A percentile compares a stretch with the other conserved stretches of the same genome.
These are phyloP conservation scores for Fragaria vesca DNA, from an alignment of 306 rosid genomes.

Conservation along the genomic window DNA sequence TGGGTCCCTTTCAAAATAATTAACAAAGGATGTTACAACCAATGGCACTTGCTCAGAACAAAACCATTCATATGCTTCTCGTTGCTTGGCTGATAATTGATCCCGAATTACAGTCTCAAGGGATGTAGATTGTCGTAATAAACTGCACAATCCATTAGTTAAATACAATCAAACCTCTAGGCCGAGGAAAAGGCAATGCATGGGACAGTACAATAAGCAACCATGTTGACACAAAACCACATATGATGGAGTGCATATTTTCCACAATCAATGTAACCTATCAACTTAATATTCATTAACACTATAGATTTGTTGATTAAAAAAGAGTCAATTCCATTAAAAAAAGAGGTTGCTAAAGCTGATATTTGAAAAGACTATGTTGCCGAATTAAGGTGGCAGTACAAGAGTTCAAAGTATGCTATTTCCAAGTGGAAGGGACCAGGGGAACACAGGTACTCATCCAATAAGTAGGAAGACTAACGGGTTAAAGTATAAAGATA, in stretches of 20 bases:
- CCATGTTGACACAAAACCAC: background rate
- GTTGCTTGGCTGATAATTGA: slow-evolving; percentile 70
- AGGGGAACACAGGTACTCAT: background rate
- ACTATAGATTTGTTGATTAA: background rate
- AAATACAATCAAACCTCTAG: slow-evolving; percentile 27
- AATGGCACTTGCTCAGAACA: slow-evolving; percentile 88
- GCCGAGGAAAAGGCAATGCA: slow-evolving; percentile 20
- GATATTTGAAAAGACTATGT: background rate
- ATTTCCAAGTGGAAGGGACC: background rate
- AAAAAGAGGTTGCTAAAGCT: background rate
- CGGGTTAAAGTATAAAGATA: background rate
- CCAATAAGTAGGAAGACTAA: background rate
- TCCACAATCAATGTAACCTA: background rate
- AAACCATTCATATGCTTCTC: slow-evolving; percentile 88
- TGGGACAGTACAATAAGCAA: slow-evolving; percentile 12
- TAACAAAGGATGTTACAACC: slow-evolving; percentile 65
- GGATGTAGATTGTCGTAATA: slow-evolving; percentile 75
- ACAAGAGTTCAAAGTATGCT: slow-evolving; percentile 5
- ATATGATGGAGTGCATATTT: slow-evolving; percentile 11
- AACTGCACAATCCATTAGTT: slow-evolving; percentile 56
- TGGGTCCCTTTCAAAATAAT: slow-evolving; percentile 63
- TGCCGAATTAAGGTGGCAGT: background rate
- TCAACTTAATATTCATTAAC: background rate
- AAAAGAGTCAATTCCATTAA: background rate
- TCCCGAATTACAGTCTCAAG: slow-evolving; percentile 82